Percentiles rank a stretch among this genome's conserved stretches.
Evolutionary conservation across 768 basidiomycete genomes (phyloP).

Genomic region (Trichaptum fuscoviolaceum): DNA sequence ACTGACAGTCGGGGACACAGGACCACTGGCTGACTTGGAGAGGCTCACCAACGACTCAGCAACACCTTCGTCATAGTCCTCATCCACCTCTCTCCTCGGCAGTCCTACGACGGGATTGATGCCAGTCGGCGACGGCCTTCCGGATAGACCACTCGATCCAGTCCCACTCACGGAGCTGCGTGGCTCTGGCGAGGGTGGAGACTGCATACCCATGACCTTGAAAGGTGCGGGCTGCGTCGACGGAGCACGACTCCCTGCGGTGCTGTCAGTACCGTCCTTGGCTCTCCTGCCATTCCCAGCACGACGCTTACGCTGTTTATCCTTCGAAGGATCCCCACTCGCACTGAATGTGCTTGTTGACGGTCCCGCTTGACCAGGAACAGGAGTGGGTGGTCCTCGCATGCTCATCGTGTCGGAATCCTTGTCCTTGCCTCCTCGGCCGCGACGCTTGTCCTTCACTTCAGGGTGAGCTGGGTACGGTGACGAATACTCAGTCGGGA

Average conservation of each 20-base stretch:
- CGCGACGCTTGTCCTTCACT: slow-evolving; percentile 32
- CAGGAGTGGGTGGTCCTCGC: slow-evolving; percentile 3
- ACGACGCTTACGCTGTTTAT: slow-evolving; percentile 51
- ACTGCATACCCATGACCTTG: slow-evolving; percentile 19
- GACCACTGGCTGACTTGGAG: slow-evolving; percentile 29
- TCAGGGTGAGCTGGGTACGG: slow-evolving; percentile 36
- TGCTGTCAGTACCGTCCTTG: slow-evolving; percentile 38
- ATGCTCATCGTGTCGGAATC: slow-evolving; percentile 32
- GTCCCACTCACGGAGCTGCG: slow-evolving; percentile 46
- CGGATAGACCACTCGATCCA: slow-evolving; percentile 50
- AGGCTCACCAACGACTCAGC: slow-evolving; percentile 80
- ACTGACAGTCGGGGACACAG: slow-evolving; percentile 49
- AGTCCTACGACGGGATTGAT: slow-evolving; percentile 43
- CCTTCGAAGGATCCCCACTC: slow-evolving; percentile 40
- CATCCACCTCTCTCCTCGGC: slow-evolving; percentile 71
- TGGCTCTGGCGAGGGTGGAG: slow-evolving; percentile 45
- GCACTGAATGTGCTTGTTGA: slow-evolving; percentile 18
- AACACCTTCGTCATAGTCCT: slow-evolving; percentile 93
- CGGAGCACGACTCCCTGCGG: slow-evolving; percentile 37
- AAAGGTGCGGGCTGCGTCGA: slow-evolving; percentile 28
- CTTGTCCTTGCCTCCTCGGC: slow-evolving; percentile 45
- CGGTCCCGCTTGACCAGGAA: slow-evolving; percentile 18
- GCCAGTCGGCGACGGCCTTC: slow-evolving; percentile 69
- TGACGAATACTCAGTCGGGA: slow-evolving; percentile 57
- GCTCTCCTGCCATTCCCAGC: slow-evolving; percentile 28